These are phyloP conservation scores for Verticillium klebahnii DNA, from an alignment of 2,329 filamentous ascomycete species.

Conservation along the genomic window DNA sequence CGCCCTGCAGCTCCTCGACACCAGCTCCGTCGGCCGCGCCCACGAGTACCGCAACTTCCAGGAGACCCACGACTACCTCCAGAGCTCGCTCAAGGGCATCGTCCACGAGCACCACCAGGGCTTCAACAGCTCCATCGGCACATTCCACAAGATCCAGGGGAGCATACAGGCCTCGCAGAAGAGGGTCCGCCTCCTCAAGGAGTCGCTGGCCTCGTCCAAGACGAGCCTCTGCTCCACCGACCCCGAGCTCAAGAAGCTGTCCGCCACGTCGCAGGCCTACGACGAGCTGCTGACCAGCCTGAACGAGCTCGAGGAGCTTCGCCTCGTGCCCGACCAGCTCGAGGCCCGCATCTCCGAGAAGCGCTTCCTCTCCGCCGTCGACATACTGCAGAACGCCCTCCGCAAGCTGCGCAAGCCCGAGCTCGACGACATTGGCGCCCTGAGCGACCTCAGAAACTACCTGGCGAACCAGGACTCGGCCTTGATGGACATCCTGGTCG, in stretches of 20 bases:
- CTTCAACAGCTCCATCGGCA: constrained; percentile 98
- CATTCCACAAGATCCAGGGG: constrained; percentile 96
- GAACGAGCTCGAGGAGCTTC: constrained; percentile 79
- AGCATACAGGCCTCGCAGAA: constrained; percentile 87
- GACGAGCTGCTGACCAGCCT: constrained; percentile 84
- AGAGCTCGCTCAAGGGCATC: constrained; percentile 86
- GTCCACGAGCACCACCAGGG: constrained; percentile 99
- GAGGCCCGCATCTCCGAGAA: constrained; percentile 96
- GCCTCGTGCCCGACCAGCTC: constrained; percentile 83
- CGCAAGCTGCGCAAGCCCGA: constrained; percentile 81
- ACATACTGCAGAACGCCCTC: constrained; percentile 83
- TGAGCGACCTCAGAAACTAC: constrained; percentile 82
- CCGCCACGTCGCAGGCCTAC: constrained; percentile 82
- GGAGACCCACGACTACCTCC: constrained; percentile 79
- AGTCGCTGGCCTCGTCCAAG: constrained; percentile 78
- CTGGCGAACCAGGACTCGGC: constrained; percentile 89
- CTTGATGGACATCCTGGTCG: constrained; percentile 90
- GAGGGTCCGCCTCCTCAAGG: constrained; percentile 75
- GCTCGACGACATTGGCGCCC: constrained; percentile 83
- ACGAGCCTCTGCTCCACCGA: constrained; percentile 77
- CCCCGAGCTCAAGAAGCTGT: constrained; percentile 86
- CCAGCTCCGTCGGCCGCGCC: constrained; percentile 86
- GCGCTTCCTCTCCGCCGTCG: constrained; percentile 86
- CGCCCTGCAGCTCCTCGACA: constrained; percentile 90
- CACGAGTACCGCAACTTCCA: constrained; percentile 84